Base-by-base conservation (phyloP, 208 protist species). In the Trypanosoma cruzi region DNA sequence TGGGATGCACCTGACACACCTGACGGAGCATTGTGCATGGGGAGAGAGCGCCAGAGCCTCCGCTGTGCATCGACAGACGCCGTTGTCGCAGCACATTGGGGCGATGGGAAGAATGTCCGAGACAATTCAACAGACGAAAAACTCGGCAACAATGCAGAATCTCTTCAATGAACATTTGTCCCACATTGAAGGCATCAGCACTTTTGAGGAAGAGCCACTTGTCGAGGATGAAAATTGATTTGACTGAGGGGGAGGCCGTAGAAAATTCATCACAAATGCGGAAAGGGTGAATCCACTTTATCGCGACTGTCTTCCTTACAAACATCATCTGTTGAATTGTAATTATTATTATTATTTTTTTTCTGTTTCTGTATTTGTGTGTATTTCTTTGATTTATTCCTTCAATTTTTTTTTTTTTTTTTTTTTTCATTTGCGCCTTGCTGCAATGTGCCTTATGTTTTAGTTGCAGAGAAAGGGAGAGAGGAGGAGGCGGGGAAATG, bases 71-170 rank as follows among this genome's bases (percentile, higher is more conserved):
- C 60, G 76, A 4, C 92, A 96, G 67, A 96, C 92, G 1, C 89
- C 87, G 4, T 66, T 96, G 24, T 94, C 92, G 44, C 83, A 93
- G 66, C 92, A 89, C 73, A 71, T 94, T 32, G 92, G 87, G 24
- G 63, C 87, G 0, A 92, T 96, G 89, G 92, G 92, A 16, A 81
- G 92, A 64, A 96, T 96, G 92, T 57, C 83, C 1, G 87, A 93
- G 58, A 96, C 88, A 22, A 88, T 95, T 63, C 77, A 75, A n/a
- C 88, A 96, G 76, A 72, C 79, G 0, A 83, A 81, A 42, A 88
- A 78, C 0, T 67, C 78, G 6, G 70, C 83, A 0, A 87, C 87
- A 2, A 61, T 73, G 42, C 92, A 96, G 66, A 81, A 63, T 10
- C 73, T 95, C 13, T 86, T 96, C 29, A 85, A 87, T 55, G 92